Conservation (phyloP, 1,284 basidiomycete genomes). For the Neonothopanus nambi region DNA sequence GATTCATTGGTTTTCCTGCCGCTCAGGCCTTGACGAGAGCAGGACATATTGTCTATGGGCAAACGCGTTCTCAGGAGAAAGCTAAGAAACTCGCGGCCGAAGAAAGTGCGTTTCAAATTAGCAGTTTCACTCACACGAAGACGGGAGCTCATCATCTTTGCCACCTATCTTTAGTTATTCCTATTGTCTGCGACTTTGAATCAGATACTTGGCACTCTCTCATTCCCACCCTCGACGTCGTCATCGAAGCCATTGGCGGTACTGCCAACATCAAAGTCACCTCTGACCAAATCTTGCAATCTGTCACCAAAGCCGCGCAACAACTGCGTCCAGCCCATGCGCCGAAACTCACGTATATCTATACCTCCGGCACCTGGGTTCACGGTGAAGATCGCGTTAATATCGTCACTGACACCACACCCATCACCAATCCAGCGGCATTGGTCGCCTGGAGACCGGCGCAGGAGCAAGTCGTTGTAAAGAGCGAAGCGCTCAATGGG, state of each 20-base stretch:
- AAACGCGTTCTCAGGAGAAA: conserved; percentile 42
- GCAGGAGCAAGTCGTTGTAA: conserved; percentile 37
- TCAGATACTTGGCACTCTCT: conserved; percentile 40
- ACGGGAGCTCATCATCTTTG: not conserved
- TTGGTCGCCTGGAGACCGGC: conserved; percentile 38
- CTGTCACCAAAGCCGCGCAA: conserved; percentile 31
- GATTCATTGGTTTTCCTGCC: conserved; percentile 49
- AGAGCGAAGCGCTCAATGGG: conserved; percentile 38
- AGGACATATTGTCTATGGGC: conserved; percentile 54
- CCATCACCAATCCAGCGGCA: conserved; percentile 27
- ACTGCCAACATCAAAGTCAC: conserved; percentile 19
- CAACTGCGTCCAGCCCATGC: conserved; percentile 32
- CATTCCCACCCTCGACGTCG: conserved; percentile 43
- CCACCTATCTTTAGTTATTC: too few relatives aligned
- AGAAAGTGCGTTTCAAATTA: conserved; percentile 35
- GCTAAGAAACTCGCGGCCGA: conserved; percentile 41
- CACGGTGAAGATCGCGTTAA: conserved; percentile 40
- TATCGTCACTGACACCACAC: conserved; percentile 37
- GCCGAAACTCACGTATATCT: conserved; percentile 50
- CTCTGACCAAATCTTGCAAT: conserved; percentile 32
- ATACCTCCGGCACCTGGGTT: conserved; percentile 51
- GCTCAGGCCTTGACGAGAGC: conserved; percentile 50
- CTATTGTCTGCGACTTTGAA: conserved; percentile 42
- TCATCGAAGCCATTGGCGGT: conserved; percentile 51
- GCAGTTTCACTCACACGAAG: not conserved